A percentile compares a stretch with the other conserved stretches of the same genome.
Evolutionary conservation across 2,329 filamentous ascomycete genomes (phyloP).

Genomic region (Fusarium mangiferae): DNA sequence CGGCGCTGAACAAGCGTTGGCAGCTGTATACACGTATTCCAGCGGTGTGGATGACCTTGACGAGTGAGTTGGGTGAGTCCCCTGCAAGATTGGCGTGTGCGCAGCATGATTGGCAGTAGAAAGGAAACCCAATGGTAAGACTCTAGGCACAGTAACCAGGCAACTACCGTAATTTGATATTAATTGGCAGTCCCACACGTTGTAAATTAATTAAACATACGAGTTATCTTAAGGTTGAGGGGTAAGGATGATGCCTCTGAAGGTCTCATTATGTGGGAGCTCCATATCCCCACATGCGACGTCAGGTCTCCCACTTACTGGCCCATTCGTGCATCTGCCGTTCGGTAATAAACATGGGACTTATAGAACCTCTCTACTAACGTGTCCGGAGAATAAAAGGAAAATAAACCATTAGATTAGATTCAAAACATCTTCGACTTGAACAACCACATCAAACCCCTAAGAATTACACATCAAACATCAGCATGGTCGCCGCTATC

Average conservation of each 20-base stretch:
- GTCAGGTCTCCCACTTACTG: background rate
- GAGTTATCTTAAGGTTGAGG: background rate
- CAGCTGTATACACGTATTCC: background rate
- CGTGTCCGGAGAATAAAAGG: background rate
- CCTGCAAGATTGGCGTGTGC: background rate
- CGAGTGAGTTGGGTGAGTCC: fast-evolving
- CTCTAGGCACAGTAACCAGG: fast-evolving
- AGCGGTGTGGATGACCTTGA: background rate
- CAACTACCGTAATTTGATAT: background rate
- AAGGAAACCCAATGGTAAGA: fast-evolving
- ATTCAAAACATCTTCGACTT: too few relatives aligned
- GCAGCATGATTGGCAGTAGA: background rate
- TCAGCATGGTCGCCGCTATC: background rate
- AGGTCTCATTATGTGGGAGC: background rate
- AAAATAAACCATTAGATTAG: background rate
- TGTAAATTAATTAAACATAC: background rate
- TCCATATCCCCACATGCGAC: background rate
- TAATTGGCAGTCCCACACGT: background rate
- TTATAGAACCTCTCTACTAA: background rate
- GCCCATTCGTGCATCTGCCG: background rate
- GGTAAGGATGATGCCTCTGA: background rate
- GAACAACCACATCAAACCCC: background rate
- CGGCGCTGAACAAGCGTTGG: background rate
- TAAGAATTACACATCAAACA: fast-evolving
- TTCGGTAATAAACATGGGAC: background rate